Percentiles rank a stretch among this genome's conserved stretches.
Evolutionary conservation across 306 rosid genomes (phyloP).

Genomic region (Citrullus colocynthis): DNA sequence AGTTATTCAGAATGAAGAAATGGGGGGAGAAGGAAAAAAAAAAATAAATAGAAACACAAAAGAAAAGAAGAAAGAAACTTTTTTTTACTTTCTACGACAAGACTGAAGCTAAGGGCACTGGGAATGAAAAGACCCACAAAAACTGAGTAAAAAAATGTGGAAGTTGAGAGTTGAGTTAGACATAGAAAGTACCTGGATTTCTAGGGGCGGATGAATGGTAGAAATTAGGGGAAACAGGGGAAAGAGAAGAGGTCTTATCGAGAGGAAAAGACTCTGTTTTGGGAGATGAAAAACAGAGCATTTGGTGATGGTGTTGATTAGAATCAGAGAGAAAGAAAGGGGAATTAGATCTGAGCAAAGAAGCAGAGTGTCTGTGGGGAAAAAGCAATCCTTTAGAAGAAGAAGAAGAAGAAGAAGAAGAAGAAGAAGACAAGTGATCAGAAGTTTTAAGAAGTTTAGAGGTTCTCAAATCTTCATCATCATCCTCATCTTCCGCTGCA

Average conservation of each 20-base stretch:
- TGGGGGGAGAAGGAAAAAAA: neutral
- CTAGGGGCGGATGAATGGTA: slow-evolving; percentile 29
- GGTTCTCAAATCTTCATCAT: slow-evolving; percentile 36
- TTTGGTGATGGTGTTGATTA: slow-evolving; percentile 37
- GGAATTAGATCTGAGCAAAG: slow-evolving; percentile 45
- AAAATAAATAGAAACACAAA: neutral
- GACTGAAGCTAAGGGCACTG: slow-evolving; percentile 19
- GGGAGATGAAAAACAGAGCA: slow-evolving; percentile 72
- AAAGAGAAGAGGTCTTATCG: slow-evolving; percentile 19
- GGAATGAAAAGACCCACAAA: slow-evolving; percentile 47
- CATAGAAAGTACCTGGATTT: slow-evolving; percentile 30
- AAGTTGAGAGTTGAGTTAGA: neutral
- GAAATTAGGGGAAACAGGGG: slow-evolving; percentile 21
- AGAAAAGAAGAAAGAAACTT: neutral
- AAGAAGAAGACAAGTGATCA: slow-evolving; percentile 22
- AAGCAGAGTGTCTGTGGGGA: slow-evolving; percentile 14
- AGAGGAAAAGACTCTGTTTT: slow-evolving; percentile 35
- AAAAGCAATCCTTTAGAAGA: slow-evolving; percentile 30
- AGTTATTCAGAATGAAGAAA: neutral
- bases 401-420: slow-evolving; percentile 12
- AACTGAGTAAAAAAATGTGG: neutral
- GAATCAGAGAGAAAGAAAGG: slow-evolving; percentile 29
- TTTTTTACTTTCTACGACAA: slow-evolving; percentile 27
- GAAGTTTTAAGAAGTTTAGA: slow-evolving; percentile 34
- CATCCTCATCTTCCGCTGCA: neutral